Evolutionary conservation across 768 basidiomycete genomes (phyloP), one percentile per base, ranked within the genome.

Genomic region (Chalciporus piperatus): DNA sequence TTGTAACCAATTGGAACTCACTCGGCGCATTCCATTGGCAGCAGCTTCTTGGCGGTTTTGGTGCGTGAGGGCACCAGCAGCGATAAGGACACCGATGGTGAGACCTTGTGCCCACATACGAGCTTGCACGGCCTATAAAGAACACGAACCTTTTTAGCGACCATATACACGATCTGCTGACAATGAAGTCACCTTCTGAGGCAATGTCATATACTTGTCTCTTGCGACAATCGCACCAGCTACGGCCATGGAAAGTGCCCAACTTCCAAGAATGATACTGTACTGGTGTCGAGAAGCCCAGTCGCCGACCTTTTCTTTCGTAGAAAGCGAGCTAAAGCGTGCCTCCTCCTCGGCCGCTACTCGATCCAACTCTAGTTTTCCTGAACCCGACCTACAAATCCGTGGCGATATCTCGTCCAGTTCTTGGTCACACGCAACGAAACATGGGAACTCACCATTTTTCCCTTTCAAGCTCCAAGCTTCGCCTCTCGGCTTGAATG

Each of bases 31-130:
- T 23, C 46, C 37, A 41, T 3, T 32, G 2, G 58, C 41, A 0
- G 74, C 75, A 3, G 70, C 67, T 10, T 75, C 75, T 14, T 72
- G 65, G 6, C 78, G 75, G 50, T 72, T 74, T 32, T 70, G 62
- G 25, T 82, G 81, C 3, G 85, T 83, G 23, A 90, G 68, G 6
- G 81, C 80, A 56, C 86, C 89, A 13, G 88, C 87, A 4, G 71
- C 84, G 50, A 89, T 76, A 25, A 91, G 69, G 22, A 90, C 74
- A 33, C 86, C 87, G 41, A 92, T 82, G 0, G 89, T 92, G 51
- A 91, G 66, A 4, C 87, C 89, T 57, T 92, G 89, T 4, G 89
- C 89, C 88, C 88, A 91, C 85, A 91, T 86, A 79, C 89, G 87
- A 28, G 85, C 88, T 68, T 92, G 89, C 3, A 92, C 89, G 23